Conservation (phyloP, 2,329 filamentous ascomycete genomes). For the Fusarium redolens region DNA sequence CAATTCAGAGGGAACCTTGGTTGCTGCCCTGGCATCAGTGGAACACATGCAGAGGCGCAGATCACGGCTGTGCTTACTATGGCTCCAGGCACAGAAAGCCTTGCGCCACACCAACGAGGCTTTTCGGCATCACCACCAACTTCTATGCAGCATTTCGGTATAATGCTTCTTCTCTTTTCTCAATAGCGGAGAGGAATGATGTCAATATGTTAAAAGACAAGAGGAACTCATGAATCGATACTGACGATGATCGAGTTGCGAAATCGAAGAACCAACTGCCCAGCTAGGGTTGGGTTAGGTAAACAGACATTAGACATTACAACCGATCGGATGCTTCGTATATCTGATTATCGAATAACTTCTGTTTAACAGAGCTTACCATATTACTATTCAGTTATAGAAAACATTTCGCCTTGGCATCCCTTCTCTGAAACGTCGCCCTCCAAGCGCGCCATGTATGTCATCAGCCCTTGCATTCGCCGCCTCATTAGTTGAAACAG, state of each 20-base stretch:
- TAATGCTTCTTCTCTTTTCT: not conserved
- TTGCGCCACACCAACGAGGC: slow-evolving; percentile 31
- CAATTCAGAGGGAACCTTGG: not conserved
- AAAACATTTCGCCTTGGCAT: not conserved
- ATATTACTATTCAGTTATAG: not conserved
- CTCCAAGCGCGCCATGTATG: slow-evolving; percentile 17
- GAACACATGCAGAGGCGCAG: slow-evolving; percentile 29
- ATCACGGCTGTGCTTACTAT: slow-evolving; percentile 26
- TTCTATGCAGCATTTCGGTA: not conserved
- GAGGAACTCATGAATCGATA: accelerated
- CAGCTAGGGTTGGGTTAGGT: too few relatives aligned
- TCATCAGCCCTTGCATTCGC: slow-evolving; percentile 22
- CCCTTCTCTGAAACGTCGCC: not conserved
- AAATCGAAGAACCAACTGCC: not conserved
- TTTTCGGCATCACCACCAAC: slow-evolving; percentile 29
- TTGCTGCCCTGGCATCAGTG: slow-evolving; percentile 10
- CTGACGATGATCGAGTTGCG: not conserved
- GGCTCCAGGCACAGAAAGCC: slow-evolving; percentile 20
- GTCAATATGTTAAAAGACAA: not conserved
- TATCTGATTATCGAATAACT: not conserved
- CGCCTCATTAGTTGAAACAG: slow-evolving; percentile 20
- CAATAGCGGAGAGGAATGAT: not conserved
- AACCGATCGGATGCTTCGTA: not conserved
- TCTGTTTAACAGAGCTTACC: not conserved
- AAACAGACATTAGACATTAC: not conserved